These are phyloP conservation scores for Nemania diffusa DNA, from an alignment of 2,329 filamentous ascomycete species.

Conservation along the genomic window DNA sequence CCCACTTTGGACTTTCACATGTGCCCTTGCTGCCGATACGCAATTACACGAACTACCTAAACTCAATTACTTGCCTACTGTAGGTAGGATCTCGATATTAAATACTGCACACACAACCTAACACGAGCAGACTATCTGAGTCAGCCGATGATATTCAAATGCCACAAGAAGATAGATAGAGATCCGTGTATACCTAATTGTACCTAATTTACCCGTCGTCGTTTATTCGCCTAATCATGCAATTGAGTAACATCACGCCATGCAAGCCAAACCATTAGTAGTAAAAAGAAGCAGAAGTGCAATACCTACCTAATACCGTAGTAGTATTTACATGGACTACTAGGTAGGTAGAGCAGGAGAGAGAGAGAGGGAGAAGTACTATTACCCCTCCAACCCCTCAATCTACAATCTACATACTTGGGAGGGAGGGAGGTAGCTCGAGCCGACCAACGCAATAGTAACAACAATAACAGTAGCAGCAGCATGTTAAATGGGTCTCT, in stretches of 20 bases:
- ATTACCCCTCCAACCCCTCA: slow-evolving; percentile 1
- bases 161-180: not conserved
- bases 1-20: slow-evolving; percentile 50
- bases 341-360: too few relatives aligned
- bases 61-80: not conserved
- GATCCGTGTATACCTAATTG: too few relatives aligned
- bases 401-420: not conserved
- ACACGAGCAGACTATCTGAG: not conserved
- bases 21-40: slow-evolving; percentile 20
- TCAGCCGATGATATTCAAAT: not conserved
- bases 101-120: too few relatives aligned
- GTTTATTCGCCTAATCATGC: not conserved
- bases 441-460: slow-evolving; percentile 3
- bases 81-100: too few relatives aligned
- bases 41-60: not conserved
- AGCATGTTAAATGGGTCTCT: slow-evolving; percentile 19
- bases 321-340: too few relatives aligned
- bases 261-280: not conserved
- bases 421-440: slow-evolving; percentile 8
- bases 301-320: too few relatives aligned
- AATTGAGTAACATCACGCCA: slow-evolving; percentile 7
- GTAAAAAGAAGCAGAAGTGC: not conserved
- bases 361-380: not conserved
- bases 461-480: not conserved
- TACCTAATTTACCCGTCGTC: not conserved